Percentiles rank a stretch among this genome's conserved stretches.
Conservation (phyloP, 768 basidiomycete genomes). For the Arthromyces matolae region DNA sequence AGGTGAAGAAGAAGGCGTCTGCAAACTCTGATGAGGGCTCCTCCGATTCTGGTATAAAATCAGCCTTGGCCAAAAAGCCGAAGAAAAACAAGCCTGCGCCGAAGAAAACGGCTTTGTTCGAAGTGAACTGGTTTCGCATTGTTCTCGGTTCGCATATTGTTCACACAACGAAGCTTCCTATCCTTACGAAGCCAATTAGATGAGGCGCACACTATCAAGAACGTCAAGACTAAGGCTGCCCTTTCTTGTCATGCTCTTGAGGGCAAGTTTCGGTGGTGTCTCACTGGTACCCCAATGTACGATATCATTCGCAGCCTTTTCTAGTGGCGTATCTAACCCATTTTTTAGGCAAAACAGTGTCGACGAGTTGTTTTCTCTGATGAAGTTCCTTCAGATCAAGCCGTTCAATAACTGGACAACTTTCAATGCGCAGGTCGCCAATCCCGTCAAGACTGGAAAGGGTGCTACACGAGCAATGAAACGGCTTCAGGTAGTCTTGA, state of each 20-base stretch:
- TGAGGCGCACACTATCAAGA: slow-evolving; percentile 95
- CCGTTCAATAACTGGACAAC: slow-evolving; percentile 77
- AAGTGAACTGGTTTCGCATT: slow-evolving; percentile 78
- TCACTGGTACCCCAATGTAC: slow-evolving; percentile 81
- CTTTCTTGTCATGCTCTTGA: slow-evolving; percentile 76
- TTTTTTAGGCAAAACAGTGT: slow-evolving; percentile 77
- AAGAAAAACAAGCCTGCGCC: slow-evolving; percentile 41
- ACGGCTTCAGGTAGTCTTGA: slow-evolving; percentile 80
- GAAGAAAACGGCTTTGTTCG: slow-evolving; percentile 69
- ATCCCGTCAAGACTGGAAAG: slow-evolving; percentile 70
- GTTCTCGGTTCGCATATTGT: too few relatives aligned
- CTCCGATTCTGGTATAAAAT: slow-evolving; percentile 37
- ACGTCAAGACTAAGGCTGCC: slow-evolving; percentile 71
- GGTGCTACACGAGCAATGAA: slow-evolving; percentile 72
- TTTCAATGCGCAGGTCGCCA: slow-evolving; percentile 76
- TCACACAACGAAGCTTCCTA: too few relatives aligned
- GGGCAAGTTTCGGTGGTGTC: slow-evolving; percentile 80
- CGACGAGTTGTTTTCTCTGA: slow-evolving; percentile 82
- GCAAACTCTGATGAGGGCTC: slow-evolving; percentile 36
- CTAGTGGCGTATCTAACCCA: slow-evolving; percentile 27
- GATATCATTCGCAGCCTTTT: slow-evolving; percentile 22
- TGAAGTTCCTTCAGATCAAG: slow-evolving; percentile 82
- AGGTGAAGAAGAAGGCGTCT: slow-evolving; percentile 33
- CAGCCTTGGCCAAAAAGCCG: slow-evolving; percentile 38
- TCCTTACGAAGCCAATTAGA: slow-evolving; percentile 40